Percentiles rank a stretch among this genome's conserved stretches.
Evolutionary conservation across 495 filamentous ascomycete species (phyloP).

Genomic region (Neurospora intermedia): DNA sequence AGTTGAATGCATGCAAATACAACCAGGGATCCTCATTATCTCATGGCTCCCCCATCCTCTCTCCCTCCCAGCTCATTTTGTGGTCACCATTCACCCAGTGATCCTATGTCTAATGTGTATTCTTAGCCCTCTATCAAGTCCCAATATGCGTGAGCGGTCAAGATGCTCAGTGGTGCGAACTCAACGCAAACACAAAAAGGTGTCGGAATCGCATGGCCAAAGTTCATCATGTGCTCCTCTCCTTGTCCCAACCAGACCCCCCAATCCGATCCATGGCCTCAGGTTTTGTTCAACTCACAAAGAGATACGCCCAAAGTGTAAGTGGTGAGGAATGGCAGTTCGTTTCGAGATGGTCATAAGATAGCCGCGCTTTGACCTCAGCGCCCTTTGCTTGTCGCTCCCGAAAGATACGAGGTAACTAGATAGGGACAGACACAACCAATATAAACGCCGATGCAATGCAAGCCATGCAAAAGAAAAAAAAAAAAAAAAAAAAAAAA

Average conservation of each 20-base stretch:
- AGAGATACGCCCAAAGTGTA: background rate
- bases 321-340: background rate
- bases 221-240: background rate
- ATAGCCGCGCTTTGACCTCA: background rate
- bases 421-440: background rate
- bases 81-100: background rate
- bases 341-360: background rate
- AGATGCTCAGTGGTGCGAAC: background rate
- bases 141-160: background rate
- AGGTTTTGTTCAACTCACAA: background rate
- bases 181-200: background rate
- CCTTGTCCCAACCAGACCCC: background rate
- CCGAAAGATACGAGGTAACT: background rate
- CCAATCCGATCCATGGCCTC: background rate
- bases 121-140: background rate
- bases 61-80: background rate
- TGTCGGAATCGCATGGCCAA: background rate
- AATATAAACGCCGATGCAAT: background rate
- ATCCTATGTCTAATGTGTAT: background rate
- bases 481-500: background rate
- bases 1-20: background rate
- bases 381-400: background rate
- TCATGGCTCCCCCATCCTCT: background rate
- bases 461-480: background rate
- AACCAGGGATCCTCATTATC: background rate